A percentile compares a stretch with the other conserved stretches of the same genome.
Conservation (phyloP, 2,329 filamentous ascomycete genomes). For the Chaetothyriales sp. region DNA sequence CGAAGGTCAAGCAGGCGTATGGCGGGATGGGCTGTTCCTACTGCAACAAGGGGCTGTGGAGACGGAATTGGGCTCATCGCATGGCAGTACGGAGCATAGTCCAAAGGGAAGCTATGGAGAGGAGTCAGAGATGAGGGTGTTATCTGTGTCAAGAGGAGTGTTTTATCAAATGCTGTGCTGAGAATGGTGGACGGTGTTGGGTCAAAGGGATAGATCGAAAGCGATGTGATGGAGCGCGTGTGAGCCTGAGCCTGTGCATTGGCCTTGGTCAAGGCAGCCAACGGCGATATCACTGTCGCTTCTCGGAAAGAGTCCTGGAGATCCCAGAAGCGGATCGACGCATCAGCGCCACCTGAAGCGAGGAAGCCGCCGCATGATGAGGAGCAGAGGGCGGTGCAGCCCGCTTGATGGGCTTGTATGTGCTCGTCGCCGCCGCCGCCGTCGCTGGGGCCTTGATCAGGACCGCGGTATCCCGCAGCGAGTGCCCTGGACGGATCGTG, state of each 20-base stretch:
- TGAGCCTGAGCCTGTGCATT: conserved; percentile 25
- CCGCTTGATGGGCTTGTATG: conserved; percentile 52
- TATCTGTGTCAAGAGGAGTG: conserved; percentile 30
- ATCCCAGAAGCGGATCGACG: conserved; percentile 75
- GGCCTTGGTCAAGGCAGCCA: conserved; percentile 6
- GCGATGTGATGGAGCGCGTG: conserved; percentile 31
- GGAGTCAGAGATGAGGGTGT: conserved; percentile 26
- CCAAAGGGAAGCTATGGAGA: conserved; percentile 31
- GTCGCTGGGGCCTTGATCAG: conserved; percentile 15
- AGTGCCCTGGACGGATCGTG: conserved; percentile 50
- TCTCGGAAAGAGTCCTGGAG: conserved; percentile 50
- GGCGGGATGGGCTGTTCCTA: conserved; percentile 70
- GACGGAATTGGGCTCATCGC: conserved; percentile 52
- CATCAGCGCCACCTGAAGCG: conserved; percentile 72
- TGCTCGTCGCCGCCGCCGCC: conserved; percentile 20
- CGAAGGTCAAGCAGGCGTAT: conserved; percentile 76
- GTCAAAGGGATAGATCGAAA: conserved; percentile 35
- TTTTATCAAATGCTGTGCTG: conserved; percentile 31
- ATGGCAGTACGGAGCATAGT: conserved; percentile 43
- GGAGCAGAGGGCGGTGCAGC: conserved; percentile 68
- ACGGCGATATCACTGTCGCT: conserved; percentile 4
- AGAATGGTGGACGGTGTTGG: conserved; percentile 32
- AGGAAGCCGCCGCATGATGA: conserved; percentile 66
- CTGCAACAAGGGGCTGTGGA: conserved; percentile 65
- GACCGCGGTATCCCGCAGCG: conserved; percentile 16